These are phyloP conservation scores for Bipolaris bicolor DNA, from an alignment of 2,329 filamentous ascomycete species.

Conservation along the genomic window DNA sequence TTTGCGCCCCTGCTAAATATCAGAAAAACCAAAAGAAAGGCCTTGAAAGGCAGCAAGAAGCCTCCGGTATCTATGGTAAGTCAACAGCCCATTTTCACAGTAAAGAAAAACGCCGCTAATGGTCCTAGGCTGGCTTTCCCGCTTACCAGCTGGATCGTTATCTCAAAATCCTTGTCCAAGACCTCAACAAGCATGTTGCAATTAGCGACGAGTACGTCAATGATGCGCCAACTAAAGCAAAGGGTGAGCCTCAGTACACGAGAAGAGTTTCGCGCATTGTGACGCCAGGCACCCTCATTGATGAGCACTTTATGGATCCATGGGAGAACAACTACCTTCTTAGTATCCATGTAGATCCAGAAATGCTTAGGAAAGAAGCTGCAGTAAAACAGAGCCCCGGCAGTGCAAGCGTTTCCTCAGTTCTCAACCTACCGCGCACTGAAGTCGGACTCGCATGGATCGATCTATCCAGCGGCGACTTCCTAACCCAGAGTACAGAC, in stretches of 20 bases:
- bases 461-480: constrained; percentile 92
- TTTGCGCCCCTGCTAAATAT: constrained; percentile 84
- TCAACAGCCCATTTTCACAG: neutral
- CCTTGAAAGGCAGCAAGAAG: constrained; percentile 59
- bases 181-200: constrained; percentile 87
- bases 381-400: constrained; percentile 36
- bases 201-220: constrained; percentile 92
- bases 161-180: constrained; percentile 90
- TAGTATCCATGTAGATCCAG: constrained; percentile 69
- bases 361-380: constrained; percentile 30
- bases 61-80: constrained; percentile 79
- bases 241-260: constrained; percentile 82
- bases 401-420: constrained; percentile 37
- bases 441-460: constrained; percentile 86
- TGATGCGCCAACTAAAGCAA: constrained; percentile 70
- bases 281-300: constrained; percentile 93
- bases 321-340: constrained; percentile 93
- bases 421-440: constrained; percentile 49
- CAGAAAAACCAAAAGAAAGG: constrained; percentile 82
- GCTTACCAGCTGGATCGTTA: constrained; percentile 92
- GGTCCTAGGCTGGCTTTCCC: constrained; percentile 79
- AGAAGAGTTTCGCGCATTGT: constrained; percentile 85
- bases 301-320: constrained; percentile 96
- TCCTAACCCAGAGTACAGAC: constrained; percentile 80
- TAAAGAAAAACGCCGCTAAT: constrained; percentile 13